Conservation (phyloP, 2,329 filamentous ascomycete species). For the Pleurostoma richardsiae region DNA sequence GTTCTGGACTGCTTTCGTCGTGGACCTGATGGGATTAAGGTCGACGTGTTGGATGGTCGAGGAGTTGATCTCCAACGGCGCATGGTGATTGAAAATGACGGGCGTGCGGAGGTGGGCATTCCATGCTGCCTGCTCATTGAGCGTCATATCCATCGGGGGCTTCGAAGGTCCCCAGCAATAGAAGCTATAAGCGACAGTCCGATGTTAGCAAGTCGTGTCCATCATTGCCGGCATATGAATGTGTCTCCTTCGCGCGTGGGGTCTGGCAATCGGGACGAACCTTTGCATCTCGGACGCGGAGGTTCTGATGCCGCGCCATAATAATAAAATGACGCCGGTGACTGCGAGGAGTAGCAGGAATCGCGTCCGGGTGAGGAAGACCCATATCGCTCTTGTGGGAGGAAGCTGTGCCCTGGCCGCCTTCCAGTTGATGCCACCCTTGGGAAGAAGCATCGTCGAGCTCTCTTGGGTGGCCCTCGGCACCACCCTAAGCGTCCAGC, state of each 20-base stretch:
- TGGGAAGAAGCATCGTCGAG: constrained; percentile 77
- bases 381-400: constrained; percentile 65
- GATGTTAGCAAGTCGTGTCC: constrained; percentile 72
- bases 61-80: constrained; percentile 78
- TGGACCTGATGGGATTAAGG: constrained; percentile 80
- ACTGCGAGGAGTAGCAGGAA: constrained; percentile 71
- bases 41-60: constrained; percentile 74
- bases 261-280: constrained; percentile 42
- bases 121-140: constrained; percentile 89
- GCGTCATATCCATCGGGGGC: constrained; percentile 91
- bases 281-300: constrained; percentile 87
- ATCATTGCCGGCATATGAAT: constrained; percentile 3
- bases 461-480: constrained; percentile 30
- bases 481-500: constrained; percentile 27
- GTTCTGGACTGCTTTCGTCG: constrained; percentile 70
- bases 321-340: constrained; percentile 65
- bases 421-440: constrained; percentile 90
- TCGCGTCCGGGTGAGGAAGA: constrained; percentile 69
- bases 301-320: constrained; percentile 82
- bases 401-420: constrained; percentile 75
- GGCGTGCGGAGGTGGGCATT: constrained; percentile 84
- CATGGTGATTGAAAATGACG: constrained; percentile 94
- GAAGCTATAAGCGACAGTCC: constrained; percentile 64
- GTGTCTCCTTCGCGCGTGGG: constrained; percentile 10
- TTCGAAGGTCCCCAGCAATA: constrained; percentile 96